These are phyloP conservation scores for Candida succiphila DNA, from an alignment of 805 yeast species.

Conservation along the genomic window DNA sequence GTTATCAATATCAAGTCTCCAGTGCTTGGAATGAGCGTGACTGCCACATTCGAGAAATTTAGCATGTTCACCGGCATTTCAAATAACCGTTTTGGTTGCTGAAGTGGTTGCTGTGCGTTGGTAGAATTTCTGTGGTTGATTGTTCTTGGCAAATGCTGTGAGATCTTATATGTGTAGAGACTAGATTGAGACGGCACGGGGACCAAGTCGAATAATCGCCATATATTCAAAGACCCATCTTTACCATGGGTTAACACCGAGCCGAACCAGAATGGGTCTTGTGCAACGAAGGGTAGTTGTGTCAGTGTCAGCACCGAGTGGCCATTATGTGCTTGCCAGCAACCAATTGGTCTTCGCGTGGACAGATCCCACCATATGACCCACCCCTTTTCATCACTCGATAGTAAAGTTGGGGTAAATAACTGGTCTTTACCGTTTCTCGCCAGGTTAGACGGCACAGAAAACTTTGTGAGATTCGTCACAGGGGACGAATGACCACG, in stretches of 20 bases:
- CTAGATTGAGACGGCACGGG: neutral
- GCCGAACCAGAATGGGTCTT: slow-evolving; percentile 21
- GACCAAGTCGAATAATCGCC: slow-evolving; percentile 25
- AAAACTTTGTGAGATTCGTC: no score
- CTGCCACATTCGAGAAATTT: slow-evolving; percentile 60
- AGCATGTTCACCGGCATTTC: slow-evolving; percentile 64
- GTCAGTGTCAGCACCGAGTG: slow-evolving; percentile 36
- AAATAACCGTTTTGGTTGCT: slow-evolving; percentile 20
- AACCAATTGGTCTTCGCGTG: slow-evolving; percentile 42
- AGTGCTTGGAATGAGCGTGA: slow-evolving; percentile 9
- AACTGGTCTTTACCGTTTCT: no score
- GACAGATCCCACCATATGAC: slow-evolving; percentile 55
- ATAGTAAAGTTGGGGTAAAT: slow-evolving; percentile 30
- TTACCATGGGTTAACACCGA: slow-evolving; percentile 53
- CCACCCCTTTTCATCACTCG: slow-evolving; percentile 58
- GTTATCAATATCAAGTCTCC: slow-evolving; percentile 26
- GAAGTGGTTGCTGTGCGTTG: slow-evolving; percentile 5
- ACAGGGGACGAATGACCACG: no score
- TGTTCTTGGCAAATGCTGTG: slow-evolving; percentile 4
- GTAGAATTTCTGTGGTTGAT: neutral
- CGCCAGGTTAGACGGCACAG: no score
- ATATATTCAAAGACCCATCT: slow-evolving; percentile 44
- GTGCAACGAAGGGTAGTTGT: slow-evolving; percentile 24
- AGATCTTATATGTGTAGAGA: slow-evolving; percentile 8
- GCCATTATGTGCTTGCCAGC: slow-evolving; percentile 52